Evolutionary conservation across 2,329 filamentous ascomycete genomes (phyloP).

Genomic region (Venturia aucupariae): DNA sequence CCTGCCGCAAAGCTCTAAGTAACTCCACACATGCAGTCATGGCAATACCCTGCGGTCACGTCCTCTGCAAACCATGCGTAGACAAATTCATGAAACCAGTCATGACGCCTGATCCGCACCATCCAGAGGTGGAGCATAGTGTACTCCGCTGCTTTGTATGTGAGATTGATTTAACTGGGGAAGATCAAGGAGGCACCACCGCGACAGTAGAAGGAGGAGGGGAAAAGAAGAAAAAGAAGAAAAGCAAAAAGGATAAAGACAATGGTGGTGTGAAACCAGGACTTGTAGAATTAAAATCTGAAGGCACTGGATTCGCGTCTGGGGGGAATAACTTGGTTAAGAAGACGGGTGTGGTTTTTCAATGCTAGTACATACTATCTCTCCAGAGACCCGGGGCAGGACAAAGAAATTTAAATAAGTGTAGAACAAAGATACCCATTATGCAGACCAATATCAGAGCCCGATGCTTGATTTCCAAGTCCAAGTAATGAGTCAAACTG

Average conservation of each 20-base stretch:
- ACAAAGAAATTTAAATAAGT: not conserved
- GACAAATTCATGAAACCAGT: slow-evolving; percentile 66
- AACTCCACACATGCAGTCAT: slow-evolving; percentile 78
- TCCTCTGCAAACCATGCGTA: slow-evolving; percentile 77
- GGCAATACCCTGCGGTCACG: slow-evolving; percentile 82
- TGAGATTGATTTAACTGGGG: slow-evolving; percentile 59
- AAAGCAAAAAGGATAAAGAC: slow-evolving; percentile 35
- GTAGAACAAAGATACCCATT: not conserved
- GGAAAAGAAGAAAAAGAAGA: slow-evolving; percentile 23
- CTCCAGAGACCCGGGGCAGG: not conserved
- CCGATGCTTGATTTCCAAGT: too few relatives aligned
- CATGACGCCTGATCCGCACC: slow-evolving; percentile 50
- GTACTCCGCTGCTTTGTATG: slow-evolving; percentile 74
- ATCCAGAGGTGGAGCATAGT: slow-evolving; percentile 43
- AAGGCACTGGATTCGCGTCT: slow-evolving; percentile 88
- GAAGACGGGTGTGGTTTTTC: slow-evolving; percentile 70
- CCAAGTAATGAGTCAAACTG: too few relatives aligned
- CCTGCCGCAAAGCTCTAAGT: slow-evolving; percentile 71
- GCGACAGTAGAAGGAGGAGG: slow-evolving; percentile 19
- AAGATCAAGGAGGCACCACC: slow-evolving; percentile 16
- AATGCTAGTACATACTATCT: slow-evolving; percentile 46
- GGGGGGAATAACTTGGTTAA: slow-evolving; percentile 76
- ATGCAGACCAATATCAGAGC: not conserved
- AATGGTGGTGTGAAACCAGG: slow-evolving; percentile 57
- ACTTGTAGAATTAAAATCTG: slow-evolving; percentile 68